Percentiles rank a stretch among this genome's conserved stretches.
Evolutionary conservation across 2,329 filamentous ascomycete species (phyloP).

Genomic region (Fusarium sp.): DNA sequence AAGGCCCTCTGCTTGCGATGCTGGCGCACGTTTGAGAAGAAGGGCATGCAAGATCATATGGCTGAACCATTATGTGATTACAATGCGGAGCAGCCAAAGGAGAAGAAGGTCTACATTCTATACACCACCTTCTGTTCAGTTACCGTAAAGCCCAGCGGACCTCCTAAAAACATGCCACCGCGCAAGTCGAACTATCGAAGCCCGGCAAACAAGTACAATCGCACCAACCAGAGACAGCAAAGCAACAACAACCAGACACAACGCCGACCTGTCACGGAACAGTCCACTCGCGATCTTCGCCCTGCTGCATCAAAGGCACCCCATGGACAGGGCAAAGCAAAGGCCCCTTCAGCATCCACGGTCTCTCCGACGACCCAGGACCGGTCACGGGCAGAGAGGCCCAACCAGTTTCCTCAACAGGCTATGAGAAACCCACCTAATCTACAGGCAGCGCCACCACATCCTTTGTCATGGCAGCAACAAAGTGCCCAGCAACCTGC

Average conservation of each 20-base stretch:
- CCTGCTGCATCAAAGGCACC: neutral
- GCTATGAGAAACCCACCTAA: neutral
- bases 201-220: neutral
- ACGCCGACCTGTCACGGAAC: neutral
- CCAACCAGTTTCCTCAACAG: neutral
- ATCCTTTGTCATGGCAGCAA: neutral
- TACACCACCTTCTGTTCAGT: constrained; percentile 34
- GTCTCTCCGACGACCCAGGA: neutral
- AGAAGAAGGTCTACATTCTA: constrained; percentile 25
- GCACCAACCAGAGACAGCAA: constrained; percentile 3
- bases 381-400: neutral
- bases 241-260: neutral
- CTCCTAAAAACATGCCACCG: constrained; percentile 5
- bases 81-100: constrained; percentile 31
- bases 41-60: constrained; percentile 27
- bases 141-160: constrained; percentile 7
- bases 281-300: neutral
- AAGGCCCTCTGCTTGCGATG: constrained; percentile 34
- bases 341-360: neutral
- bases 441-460: neutral
- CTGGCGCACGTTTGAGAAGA: constrained; percentile 27
- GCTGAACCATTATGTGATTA: constrained; percentile 17
- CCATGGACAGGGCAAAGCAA: neutral
- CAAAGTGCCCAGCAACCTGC: neutral
- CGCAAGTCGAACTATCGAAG: neutral